These are phyloP conservation scores for Eucalyptus sideroxylon DNA, from an alignment of 345 rosid species.

Conservation along the genomic window DNA sequence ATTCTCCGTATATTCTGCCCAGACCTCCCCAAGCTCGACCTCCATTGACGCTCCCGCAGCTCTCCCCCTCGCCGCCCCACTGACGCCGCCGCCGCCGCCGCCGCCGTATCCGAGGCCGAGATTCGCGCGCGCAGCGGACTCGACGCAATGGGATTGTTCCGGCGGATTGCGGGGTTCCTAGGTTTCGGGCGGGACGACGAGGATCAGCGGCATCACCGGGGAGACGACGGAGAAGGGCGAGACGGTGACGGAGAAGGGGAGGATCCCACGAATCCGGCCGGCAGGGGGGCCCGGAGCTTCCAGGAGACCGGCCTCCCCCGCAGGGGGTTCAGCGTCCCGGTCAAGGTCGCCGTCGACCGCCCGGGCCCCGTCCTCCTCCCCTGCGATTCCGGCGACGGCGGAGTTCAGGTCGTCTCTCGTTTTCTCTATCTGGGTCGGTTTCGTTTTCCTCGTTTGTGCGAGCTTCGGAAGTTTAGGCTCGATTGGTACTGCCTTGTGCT, in stretches of 20 bases:
- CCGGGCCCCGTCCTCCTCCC: slow-evolving; percentile 52
- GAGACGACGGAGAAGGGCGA: not conserved
- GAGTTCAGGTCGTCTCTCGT: slow-evolving; percentile 58
- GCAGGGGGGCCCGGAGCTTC: not conserved
- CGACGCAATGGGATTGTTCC: slow-evolving; percentile 57
- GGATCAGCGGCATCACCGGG: not conserved
- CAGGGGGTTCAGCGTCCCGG: slow-evolving; percentile 76
- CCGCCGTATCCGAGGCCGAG: not conserved
- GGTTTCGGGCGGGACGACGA: slow-evolving; percentile 60
- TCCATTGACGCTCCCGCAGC: not conserved
- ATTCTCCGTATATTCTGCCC: not conserved
- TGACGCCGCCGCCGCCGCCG: not conserved
- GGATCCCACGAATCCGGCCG: not conserved
- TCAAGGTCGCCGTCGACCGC: slow-evolving; percentile 69
- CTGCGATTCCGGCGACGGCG: slow-evolving; percentile 68
- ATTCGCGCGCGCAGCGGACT: not conserved
- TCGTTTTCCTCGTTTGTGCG: not conserved
- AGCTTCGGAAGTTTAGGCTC: not conserved
- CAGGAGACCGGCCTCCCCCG: slow-evolving; percentile 60
- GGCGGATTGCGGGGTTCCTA: slow-evolving; percentile 70
- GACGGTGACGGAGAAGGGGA: not conserved
- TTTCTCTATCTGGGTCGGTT: not conserved
- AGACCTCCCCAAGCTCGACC: not conserved
- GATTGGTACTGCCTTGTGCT: not conserved
- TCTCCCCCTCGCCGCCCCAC: not conserved